These are phyloP conservation scores for Wolfiporia cocos DNA, from an alignment of 1,284 basidiomycete species.

Conservation along the genomic window DNA sequence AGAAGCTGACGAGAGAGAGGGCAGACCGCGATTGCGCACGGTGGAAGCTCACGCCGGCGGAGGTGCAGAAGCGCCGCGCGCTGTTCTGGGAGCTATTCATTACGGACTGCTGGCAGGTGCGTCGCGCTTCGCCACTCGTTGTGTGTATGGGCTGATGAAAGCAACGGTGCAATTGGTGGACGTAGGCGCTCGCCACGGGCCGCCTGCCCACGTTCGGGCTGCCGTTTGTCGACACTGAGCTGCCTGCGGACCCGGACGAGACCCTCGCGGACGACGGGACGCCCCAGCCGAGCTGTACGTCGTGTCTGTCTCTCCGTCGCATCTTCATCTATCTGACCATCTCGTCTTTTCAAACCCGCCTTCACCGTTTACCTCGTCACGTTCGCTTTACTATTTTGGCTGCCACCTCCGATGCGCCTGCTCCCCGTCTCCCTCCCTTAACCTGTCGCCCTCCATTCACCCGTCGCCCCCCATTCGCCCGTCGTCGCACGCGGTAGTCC, in stretches of 20 bases:
- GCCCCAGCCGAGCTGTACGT: conserved; percentile 22
- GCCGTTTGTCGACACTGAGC: conserved; percentile 24
- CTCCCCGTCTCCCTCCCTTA: too few relatives aligned
- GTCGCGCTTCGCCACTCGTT: conserved; percentile 8
- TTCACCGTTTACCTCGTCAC: too few relatives aligned
- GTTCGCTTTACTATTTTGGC: too few relatives aligned
- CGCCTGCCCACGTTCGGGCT: conserved; percentile 24
- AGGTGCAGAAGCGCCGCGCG: conserved; percentile 36
- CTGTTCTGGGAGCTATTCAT: conserved; percentile 44
- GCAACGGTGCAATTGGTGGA: too few relatives aligned
- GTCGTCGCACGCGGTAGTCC: conserved; percentile 34
- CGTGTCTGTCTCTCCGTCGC: neutral
- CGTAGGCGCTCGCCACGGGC: conserved; percentile 25
- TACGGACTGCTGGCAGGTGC: conserved; percentile 28
- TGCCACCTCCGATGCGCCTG: too few relatives aligned
- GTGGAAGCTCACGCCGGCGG: conserved; percentile 32
- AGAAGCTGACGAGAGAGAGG: neutral
- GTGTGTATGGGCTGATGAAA: neutral
- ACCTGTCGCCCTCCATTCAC: too few relatives aligned
- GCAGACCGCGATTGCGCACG: conserved; percentile 37
- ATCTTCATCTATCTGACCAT: neutral
- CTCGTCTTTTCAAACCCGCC: too few relatives aligned
- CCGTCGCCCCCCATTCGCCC: too few relatives aligned
- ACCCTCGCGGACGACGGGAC: conserved; percentile 23
- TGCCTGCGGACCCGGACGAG: conserved; percentile 23